Base-by-base conservation (phyloP, 805 yeast genomes). In the Barnettozyma wickerhamii region DNA sequence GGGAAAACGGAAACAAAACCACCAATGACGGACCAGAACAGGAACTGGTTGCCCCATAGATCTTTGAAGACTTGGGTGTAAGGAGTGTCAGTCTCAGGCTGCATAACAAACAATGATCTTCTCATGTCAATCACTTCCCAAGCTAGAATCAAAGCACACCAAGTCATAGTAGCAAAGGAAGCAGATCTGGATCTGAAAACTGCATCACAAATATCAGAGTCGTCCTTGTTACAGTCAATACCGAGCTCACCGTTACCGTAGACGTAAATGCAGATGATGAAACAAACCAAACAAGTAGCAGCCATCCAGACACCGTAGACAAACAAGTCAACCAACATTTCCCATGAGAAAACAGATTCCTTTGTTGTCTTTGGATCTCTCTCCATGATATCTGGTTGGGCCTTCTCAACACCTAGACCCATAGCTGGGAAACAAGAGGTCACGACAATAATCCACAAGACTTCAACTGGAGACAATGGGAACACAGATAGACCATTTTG, bases 401-500 rank as follows among this genome's bases (percentile, higher is more conserved):
- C 87, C 44, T 65, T 67, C 59, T 83, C 87, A 41, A 79, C 69
- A 38, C 88, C 88, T 40, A 83, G 72, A 20, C 91, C 90, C 86
- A 84, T 82, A 17, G 90, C 90, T 33, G 91, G 91, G 70, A 83
- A 81, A 51, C 88, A 81, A 2, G 89, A 80, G 1, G 91, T 83
- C 31, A 82, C 75, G 56, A 84, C 87, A 54, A 84, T 75, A 52
- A 84, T 77, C 90, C 90, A 84, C 50, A 84, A 66, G 7, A 81
- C 88, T 62, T 84, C 88, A 44, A 84, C 86, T 7, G 91, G 90
- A 45, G 87, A 74, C 43, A 84, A 69, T 36, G 91, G 90, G 67
- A 87, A 87, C 6, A 88, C 95, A 5, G 95, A 85, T 42, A 68
- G 69, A 3, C 76, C 80, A 29, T 74, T 64, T 0, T 62, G 50